Percentiles rank a stretch among this genome's conserved stretches.
Evolutionary conservation across 495 filamentous ascomycete species (phyloP).

Genomic region (Penicillium pancosmium): DNA sequence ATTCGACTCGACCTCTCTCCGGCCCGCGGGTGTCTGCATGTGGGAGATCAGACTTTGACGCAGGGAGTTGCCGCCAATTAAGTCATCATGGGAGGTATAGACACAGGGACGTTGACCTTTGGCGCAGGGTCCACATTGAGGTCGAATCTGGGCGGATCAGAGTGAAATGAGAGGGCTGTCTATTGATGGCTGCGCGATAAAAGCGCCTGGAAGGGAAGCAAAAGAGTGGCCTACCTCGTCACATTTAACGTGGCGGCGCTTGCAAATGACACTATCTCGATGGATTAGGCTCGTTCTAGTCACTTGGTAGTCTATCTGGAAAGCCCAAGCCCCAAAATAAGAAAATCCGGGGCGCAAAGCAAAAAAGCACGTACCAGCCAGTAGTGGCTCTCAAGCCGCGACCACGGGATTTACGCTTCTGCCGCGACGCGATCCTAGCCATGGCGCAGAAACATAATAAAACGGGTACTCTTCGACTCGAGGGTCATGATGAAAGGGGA

Average conservation of each 20-base stretch:
- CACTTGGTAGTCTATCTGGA: neutral
- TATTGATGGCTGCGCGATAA: neutral
- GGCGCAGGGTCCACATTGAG: constrained; percentile 35
- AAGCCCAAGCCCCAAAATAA: neutral
- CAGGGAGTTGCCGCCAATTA: neutral
- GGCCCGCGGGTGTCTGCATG: neutral
- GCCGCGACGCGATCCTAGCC: constrained; percentile 22
- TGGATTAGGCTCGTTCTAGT: constrained; percentile 1
- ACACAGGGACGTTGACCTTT: constrained; percentile 35
- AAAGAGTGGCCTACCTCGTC: constrained; percentile 26
- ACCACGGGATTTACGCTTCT: constrained; percentile 35
- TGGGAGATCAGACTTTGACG: neutral
- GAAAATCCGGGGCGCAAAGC: neutral
- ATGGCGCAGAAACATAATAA: constrained; percentile 7
- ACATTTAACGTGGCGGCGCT: constrained; percentile 38
- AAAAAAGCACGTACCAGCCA: constrained; percentile 28
- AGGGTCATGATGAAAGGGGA: neutral
- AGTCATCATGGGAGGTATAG: constrained; percentile 16
- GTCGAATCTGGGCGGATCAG: constrained; percentile 22
- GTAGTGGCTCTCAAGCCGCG: constrained; percentile 36
- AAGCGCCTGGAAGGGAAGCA: neutral
- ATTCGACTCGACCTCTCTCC: neutral
- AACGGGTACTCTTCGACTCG: neutral
- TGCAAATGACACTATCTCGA: constrained; percentile 30
- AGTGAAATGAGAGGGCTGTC: neutral